Conservation (phyloP, 306 rosid genomes). For the Hylodesmum podocarpum region DNA sequence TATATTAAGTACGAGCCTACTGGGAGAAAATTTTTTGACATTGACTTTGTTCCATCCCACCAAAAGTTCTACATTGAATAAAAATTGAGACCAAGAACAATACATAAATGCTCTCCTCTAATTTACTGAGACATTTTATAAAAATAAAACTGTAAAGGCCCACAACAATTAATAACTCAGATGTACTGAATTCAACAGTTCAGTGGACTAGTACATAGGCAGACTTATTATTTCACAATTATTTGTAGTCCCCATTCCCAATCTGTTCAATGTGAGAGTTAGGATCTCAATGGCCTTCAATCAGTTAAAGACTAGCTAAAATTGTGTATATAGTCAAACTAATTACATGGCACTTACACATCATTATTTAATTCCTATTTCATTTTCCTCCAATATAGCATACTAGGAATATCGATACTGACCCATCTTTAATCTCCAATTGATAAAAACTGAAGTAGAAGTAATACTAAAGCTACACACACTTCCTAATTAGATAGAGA, state of each 20-base stretch:
- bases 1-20: background rate
- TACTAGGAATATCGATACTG: background rate
- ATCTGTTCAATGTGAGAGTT: background rate
- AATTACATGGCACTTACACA: background rate
- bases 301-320: background rate
- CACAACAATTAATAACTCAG: too few relatives aligned
- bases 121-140: too few relatives aligned
- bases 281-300: background rate
- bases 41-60: constrained; percentile 17
- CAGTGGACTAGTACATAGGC: too few relatives aligned
- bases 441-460: background rate
- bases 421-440: background rate
- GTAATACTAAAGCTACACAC: background rate
- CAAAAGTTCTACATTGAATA: too few relatives aligned
- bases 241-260: background rate
- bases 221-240: too few relatives aligned
- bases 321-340: background rate
- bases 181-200: too few relatives aligned
- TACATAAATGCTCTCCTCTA: too few relatives aligned
- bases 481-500: background rate
- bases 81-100: too few relatives aligned
- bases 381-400: background rate
- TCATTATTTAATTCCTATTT: background rate
- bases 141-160: too few relatives aligned
- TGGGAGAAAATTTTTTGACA: background rate